Evolutionary conservation across 495 filamentous ascomycete species (phyloP), one percentile per base, ranked within the genome.

Genomic region (Penicillium herquei): DNA sequence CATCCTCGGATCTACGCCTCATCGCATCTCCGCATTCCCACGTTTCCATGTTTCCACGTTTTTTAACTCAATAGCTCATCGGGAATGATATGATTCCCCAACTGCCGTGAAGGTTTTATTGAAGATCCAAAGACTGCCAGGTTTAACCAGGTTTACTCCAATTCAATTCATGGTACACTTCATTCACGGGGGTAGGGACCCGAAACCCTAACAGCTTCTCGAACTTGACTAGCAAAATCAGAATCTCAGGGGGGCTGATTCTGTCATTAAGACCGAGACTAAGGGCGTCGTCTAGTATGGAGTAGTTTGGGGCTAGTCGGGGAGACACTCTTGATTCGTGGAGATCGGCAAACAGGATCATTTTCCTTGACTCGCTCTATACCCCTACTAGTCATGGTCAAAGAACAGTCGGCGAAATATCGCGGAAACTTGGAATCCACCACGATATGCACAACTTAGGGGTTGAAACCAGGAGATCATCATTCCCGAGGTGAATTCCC

Each of bases 281-380:
- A 26, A 26, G 21, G 21, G 21, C 21, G 21, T 26, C 21, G 21
- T 26, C 21, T 26, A 37, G 9, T 14, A 7, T 35, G 43, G 43
- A 12, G 18, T n/a, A 31, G 14, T 8, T 30, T 10, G 8, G 5
- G 5, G 5, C 4, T 18, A 48, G 6, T 31, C n/a, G 26, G 45
- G 12, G 9, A 30, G 45, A 3, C 45, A 17, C 34, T 48, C 43
- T 10, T 17, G 34, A 16, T 7, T n/a, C 26, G 45, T 49, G 31
- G 46, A 18, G 33, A 49, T 49, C 46, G 32, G 46, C 46, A 30
- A 49, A 37, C 46, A 49, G 33, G 32, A 37, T 49, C 34, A 6
- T 21, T 32, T 37, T 11, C 26, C 46, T 39, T 12, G 32, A 21
- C 31, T 39, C 13, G 14, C 46, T 21, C 43, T 13, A 46, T 46